A percentile compares a stretch with the other conserved stretches of the same genome.
Evolutionary conservation across 202 grass and related monocot genomes (phyloP).

Genomic region (Brachypodium distachyon): DNA sequence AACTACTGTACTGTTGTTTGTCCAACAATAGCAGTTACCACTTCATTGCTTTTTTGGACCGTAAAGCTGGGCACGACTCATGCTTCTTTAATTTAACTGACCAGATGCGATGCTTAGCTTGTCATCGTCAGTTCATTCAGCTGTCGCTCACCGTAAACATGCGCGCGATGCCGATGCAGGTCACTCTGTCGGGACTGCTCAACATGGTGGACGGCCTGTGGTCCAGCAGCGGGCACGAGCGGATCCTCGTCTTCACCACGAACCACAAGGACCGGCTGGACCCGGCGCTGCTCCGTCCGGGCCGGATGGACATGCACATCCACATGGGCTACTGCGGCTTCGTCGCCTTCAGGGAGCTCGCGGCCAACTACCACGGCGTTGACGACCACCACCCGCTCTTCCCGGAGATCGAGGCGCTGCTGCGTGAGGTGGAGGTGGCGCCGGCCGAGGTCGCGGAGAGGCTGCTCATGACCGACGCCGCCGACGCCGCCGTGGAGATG

Average conservation of each 20-base stretch:
- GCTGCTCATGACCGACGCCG: conserved; percentile 34
- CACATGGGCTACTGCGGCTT: conserved; percentile 43
- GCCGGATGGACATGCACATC: conserved; percentile 47
- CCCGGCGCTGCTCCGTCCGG: conserved; percentile 40
- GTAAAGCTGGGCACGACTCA: neutral
- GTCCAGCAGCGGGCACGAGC: conserved; percentile 41
- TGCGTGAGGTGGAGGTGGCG: conserved; percentile 33
- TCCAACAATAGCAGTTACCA: neutral
- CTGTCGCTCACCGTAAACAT: neutral
- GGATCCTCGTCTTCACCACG: conserved; percentile 52
- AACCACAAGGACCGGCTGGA: conserved; percentile 42
- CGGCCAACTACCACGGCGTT: conserved; percentile 33
- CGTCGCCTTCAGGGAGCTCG: conserved; percentile 38
- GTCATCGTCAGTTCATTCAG: too few relatives aligned
- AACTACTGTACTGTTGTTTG: neutral
- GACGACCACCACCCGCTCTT: conserved; percentile 17
- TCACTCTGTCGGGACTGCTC: conserved; percentile 33
- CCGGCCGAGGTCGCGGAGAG: conserved; percentile 38
- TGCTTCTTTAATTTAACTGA: neutral
- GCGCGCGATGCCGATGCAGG: neutral
- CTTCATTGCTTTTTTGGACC: neutral
- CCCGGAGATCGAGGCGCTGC: conserved; percentile 25
- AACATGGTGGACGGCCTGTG: conserved; percentile 61
- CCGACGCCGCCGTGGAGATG: conserved; percentile 11
- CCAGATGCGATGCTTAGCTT: neutral